phyloP scores from a whole-genome alignment of 805 yeast species.

The Lipomyces mesembrius region DNA sequence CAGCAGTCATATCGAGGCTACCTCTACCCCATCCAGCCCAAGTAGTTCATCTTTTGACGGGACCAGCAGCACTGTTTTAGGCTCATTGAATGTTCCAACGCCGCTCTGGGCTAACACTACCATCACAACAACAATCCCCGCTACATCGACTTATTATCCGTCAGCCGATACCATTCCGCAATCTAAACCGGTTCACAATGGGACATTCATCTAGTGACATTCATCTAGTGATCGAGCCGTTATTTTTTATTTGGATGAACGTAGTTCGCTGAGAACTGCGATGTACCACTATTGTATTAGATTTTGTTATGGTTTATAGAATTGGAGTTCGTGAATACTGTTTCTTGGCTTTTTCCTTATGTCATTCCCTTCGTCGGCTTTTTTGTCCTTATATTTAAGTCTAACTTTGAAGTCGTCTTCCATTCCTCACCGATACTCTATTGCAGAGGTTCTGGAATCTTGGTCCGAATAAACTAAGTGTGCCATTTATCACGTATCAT shows the following conservation, averaged over 20 bases:
- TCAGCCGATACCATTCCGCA: neutral
- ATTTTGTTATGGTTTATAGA: neutral
- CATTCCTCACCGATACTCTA: no score
- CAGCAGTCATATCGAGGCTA: neutral
- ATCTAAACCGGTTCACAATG: neutral
- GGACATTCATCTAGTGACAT: neutral
- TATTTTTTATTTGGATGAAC: neutral
- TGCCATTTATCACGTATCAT: no score
- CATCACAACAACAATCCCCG: neutral
- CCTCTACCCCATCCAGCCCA: neutral
- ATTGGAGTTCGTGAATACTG: neutral
- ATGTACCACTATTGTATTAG: neutral
- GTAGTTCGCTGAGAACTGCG: neutral
- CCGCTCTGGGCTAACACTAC: constrained; percentile 24
- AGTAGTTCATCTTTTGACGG: neutral
- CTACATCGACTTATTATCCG: neutral
- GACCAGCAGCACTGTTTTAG: neutral
- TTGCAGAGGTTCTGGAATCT: no score
- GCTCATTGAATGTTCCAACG: constrained; percentile 5
- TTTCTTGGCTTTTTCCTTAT: neutral
- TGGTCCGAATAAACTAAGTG: no score
- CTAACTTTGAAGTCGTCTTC: no score
- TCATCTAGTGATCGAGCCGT: neutral
- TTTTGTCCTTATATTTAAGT: no score
- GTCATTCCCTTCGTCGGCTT: neutral